Evolutionary conservation across 208 protist species (phyloP).

Genomic region (Acanthamoeba castellanii): DNA sequence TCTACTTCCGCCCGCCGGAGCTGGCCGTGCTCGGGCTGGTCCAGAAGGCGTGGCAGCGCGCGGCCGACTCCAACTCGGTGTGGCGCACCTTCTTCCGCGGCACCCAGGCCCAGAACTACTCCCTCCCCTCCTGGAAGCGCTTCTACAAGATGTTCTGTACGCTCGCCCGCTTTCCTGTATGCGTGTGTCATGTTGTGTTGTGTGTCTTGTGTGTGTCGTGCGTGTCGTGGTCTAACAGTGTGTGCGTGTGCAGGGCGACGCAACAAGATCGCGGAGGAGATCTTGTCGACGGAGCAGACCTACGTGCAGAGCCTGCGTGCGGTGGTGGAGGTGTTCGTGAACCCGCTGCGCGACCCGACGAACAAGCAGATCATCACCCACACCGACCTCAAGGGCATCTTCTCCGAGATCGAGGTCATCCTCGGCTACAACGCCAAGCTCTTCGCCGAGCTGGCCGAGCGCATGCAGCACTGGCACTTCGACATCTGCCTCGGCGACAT

Average conservation of each 20-base stretch:
- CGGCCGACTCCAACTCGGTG: conserved; percentile 27
- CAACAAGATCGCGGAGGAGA: conserved; percentile 83
- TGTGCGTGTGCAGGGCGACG: conserved; percentile 44
- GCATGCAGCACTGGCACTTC: conserved; percentile 67
- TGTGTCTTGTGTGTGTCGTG: too few relatives aligned
- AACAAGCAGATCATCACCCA: conserved; percentile 76
- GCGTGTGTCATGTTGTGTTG: neutral
- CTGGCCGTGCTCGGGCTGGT: neutral
- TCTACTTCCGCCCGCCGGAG: conserved; percentile 17
- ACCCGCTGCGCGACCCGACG: conserved; percentile 70
- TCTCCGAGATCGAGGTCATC: conserved; percentile 83
- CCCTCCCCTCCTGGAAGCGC: conserved; percentile 36
- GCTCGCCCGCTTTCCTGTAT: neutral
- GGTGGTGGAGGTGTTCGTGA: conserved; percentile 67
- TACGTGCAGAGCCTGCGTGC: conserved; percentile 74
- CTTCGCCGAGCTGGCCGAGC: conserved; percentile 59
- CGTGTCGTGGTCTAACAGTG: too few relatives aligned
- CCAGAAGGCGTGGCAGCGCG: conserved; percentile 10
- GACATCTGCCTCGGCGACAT: conserved; percentile 82
- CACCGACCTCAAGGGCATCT: conserved; percentile 77
- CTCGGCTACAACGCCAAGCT: conserved; percentile 79
- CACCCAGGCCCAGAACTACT: neutral
- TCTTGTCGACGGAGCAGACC: conserved; percentile 71
- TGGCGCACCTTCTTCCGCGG: conserved; percentile 48
- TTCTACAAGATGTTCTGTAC: conserved; percentile 62